Evolutionary conservation across 2,329 filamentous ascomycete genomes (phyloP).

Genomic region (Blastomyces gilchristii): DNA sequence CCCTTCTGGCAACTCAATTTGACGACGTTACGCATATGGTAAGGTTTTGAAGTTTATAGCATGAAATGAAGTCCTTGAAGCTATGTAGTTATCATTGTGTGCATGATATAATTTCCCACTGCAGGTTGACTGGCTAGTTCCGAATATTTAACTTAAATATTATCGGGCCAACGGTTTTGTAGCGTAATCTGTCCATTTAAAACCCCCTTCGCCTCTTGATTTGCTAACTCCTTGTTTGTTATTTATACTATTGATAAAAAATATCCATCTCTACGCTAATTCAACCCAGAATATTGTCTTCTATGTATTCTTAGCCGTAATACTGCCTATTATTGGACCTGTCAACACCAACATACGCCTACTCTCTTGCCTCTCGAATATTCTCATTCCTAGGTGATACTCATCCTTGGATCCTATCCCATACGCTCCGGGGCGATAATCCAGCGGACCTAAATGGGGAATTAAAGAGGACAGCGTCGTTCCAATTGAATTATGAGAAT

Average conservation of each 20-base stretch:
- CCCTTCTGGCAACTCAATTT: no score
- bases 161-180: not conserved
- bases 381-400: slow-evolving; percentile 24
- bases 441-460: slow-evolving; percentile 33
- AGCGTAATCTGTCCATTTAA: no score
- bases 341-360: not conserved
- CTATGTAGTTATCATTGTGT: no score
- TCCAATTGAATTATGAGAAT: slow-evolving; percentile 21
- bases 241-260: no score
- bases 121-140: no score
- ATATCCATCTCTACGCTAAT: no score
- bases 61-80: no score
- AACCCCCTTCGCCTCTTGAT: no score
- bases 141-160: not conserved
- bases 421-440: slow-evolving; percentile 33
- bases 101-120: no score
- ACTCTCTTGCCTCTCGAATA: slow-evolving; percentile 16
- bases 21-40: no score
- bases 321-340: not conserved
- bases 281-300: not conserved
- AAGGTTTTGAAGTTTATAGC: no score
- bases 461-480: slow-evolving; percentile 32
- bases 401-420: slow-evolving; percentile 28
- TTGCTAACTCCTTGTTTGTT: no score
- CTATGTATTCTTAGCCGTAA: not conserved